These are phyloP conservation scores for Rhododendron ovatum DNA, from an alignment of 148 eudicot genomes.

Conservation along the genomic window DNA sequence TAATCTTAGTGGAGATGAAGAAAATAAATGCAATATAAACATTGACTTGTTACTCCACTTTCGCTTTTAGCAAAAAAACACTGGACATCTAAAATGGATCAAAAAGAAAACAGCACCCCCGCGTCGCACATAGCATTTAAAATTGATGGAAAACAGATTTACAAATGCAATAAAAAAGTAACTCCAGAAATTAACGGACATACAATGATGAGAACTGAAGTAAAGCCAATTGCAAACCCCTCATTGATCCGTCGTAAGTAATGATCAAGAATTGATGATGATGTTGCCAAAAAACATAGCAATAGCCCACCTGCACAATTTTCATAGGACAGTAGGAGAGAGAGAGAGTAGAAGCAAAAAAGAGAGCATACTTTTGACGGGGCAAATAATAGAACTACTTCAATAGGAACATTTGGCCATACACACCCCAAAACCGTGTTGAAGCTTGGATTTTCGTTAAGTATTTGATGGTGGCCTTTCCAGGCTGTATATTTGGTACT, in stretches of 20 bases:
- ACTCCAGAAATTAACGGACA: slow-evolving; percentile 27
- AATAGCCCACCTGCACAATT: slow-evolving; percentile 69
- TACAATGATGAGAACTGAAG: slow-evolving; percentile 92
- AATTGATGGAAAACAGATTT: neutral
- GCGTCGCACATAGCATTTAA: neutral
- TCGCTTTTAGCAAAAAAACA: neutral
- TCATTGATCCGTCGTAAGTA: slow-evolving; percentile 69
- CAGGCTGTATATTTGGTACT: slow-evolving; percentile 89
- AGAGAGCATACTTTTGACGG: neutral
- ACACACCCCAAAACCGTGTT: slow-evolving; percentile 97
- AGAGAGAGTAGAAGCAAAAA: neutral
- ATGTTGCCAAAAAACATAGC: slow-evolving; percentile 80
- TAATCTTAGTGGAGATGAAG: neutral
- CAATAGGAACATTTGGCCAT: neutral
- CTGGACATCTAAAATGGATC: neutral
- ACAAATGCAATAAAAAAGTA: neutral
- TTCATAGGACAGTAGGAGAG: neutral
- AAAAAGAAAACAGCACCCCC: neutral
- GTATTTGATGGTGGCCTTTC: slow-evolving; percentile 86
- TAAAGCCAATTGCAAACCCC: slow-evolving; percentile 86
- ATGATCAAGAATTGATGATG: slow-evolving; percentile 82
- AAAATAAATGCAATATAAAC: neutral
- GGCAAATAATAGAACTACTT: neutral
- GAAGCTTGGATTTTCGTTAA: slow-evolving; percentile 87
- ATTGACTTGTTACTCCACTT: neutral